Percentiles rank a stretch among this genome's conserved stretches.
These are phyloP conservation scores for Astrothelium macrocarpum DNA, from an alignment of 495 filamentous ascomycete genomes.

Conservation along the genomic window DNA sequence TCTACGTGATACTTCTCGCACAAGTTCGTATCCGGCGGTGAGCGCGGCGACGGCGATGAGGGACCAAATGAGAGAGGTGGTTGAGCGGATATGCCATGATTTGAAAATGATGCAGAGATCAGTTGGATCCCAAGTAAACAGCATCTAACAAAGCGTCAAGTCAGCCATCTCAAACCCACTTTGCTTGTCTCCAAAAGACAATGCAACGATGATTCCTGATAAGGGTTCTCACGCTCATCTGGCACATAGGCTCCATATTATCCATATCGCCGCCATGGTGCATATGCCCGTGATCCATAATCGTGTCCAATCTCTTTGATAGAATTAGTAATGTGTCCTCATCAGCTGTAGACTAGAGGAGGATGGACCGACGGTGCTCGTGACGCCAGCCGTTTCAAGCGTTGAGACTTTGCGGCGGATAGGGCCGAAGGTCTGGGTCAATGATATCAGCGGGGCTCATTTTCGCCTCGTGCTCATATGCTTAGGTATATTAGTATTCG, in stretches of 20 bases:
- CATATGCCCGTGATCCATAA: conserved; percentile 8
- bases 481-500: too few species aligned
- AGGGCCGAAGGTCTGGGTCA: not conserved
- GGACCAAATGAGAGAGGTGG: conserved; percentile 64
- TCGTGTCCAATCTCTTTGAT: not conserved
- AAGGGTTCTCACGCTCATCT: conserved; percentile 63
- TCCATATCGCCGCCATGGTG: conserved; percentile 38
- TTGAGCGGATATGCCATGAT: conserved; percentile 72
- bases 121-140: conserved; percentile 88
- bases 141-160: conserved; percentile 52
- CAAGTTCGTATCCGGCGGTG: conserved; percentile 80
- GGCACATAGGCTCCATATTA: conserved; percentile 45
- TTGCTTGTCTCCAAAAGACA: not conserved
- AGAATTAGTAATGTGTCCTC: not conserved
- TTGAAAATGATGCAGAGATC: conserved; percentile 94
- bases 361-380: not conserved
- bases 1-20: conserved; percentile 62
- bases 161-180: not conserved
- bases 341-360: not conserved
- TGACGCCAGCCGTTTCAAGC: not conserved
- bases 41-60: conserved; percentile 72
- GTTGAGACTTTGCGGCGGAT: not conserved
- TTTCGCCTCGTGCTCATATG: not conserved
- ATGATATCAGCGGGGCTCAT: conserved; percentile 3
- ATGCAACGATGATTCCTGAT: not conserved